Conservation (phyloP, 192 early-diverging fungal genomes). For the Lunasporangiospora selenospora region DNA sequence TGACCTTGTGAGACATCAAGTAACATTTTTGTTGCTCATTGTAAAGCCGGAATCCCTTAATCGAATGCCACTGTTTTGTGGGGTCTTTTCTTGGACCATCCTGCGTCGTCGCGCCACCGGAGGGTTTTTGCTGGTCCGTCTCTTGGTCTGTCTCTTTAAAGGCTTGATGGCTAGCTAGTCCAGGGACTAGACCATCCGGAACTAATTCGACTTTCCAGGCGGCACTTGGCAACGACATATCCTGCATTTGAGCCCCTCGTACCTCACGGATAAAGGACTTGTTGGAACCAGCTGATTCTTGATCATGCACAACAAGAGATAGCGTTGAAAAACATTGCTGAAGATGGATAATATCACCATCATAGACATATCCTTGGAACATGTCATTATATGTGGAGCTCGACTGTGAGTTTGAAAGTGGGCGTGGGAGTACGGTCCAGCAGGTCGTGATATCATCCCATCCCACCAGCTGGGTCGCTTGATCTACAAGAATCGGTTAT, state of each 20-base stretch:
- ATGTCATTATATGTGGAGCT: too few species aligned
- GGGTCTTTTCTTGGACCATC: background rate
- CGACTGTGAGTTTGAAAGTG: too few species aligned
- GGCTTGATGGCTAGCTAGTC: constrained; percentile 1
- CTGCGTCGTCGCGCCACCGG: background rate
- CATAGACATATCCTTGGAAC: constrained; percentile 6
- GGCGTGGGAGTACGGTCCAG: constrained; percentile 8
- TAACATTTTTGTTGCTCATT: constrained; percentile 14
- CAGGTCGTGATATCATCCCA: constrained; percentile 16
- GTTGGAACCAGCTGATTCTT: constrained; percentile 12
- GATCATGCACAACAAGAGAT: background rate
- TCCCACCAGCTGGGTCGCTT: constrained; percentile 17
- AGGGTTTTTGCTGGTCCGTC: background rate
- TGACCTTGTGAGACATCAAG: constrained; percentile 16
- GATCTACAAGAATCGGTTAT: too few species aligned
- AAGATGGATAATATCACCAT: background rate
- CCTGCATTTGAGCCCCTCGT: constrained; percentile 1
- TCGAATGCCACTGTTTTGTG: constrained; percentile 18
- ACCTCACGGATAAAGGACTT: constrained; percentile 15
- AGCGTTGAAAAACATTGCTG: constrained; percentile 13
- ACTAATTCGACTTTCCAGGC: constrained; percentile 10
- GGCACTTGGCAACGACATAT: background rate
- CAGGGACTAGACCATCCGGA: constrained; percentile 3
- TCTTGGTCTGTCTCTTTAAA: too few species aligned
- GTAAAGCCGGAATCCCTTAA: constrained; percentile 19